phyloP scores from a whole-genome alignment of 1,139 yeast species.

The Wickerhamomyces sp. region DNA sequence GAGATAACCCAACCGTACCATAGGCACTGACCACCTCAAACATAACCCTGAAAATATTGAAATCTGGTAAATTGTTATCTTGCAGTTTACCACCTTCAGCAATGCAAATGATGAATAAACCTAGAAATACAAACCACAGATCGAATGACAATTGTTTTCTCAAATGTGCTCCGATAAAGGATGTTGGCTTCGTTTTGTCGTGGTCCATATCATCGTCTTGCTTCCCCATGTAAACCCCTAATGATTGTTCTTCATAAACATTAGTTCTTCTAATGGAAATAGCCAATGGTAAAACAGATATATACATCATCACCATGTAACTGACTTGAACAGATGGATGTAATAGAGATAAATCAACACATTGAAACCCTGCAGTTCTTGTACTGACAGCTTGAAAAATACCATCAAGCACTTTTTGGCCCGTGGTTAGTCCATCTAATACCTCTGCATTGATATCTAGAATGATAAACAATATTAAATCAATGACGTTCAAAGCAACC shows the following conservation, averaged over 20 bases:
- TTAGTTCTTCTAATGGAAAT: slow-evolving; percentile 94
- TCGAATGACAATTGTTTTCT: slow-evolving; percentile 91
- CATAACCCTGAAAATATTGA: slow-evolving; percentile 66
- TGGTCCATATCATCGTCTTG: slow-evolving; percentile 25
- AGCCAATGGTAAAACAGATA: slow-evolving; percentile 92
- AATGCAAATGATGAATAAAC: slow-evolving; percentile 79
- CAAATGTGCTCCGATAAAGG: slow-evolving; percentile 82
- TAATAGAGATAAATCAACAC: slow-evolving; percentile 60
- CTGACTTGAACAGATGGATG: slow-evolving; percentile 94
- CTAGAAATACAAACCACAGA: slow-evolving; percentile 88
- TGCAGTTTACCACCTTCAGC: slow-evolving; percentile 68
- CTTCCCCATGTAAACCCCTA: slow-evolving; percentile 69
- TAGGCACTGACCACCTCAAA: slow-evolving; percentile 94
- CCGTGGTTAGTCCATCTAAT: slow-evolving; percentile 49
- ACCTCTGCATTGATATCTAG: slow-evolving; percentile 59
- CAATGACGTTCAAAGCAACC: slow-evolving; percentile 67
- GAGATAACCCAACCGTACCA: slow-evolving; percentile 89
- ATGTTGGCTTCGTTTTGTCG: slow-evolving; percentile 30
- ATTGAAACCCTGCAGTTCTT: slow-evolving; percentile 88
- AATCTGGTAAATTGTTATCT: slow-evolving; percentile 40
- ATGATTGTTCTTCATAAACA: slow-evolving; percentile 93
- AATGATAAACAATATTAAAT: slow-evolving; percentile 72
- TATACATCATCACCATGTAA: slow-evolving; percentile 96
- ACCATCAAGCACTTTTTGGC: slow-evolving; percentile 74
- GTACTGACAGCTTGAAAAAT: slow-evolving; percentile 88